Evolutionary conservation across 768 basidiomycete species (phyloP).

Genomic region (Amanita fuliginea): DNA sequence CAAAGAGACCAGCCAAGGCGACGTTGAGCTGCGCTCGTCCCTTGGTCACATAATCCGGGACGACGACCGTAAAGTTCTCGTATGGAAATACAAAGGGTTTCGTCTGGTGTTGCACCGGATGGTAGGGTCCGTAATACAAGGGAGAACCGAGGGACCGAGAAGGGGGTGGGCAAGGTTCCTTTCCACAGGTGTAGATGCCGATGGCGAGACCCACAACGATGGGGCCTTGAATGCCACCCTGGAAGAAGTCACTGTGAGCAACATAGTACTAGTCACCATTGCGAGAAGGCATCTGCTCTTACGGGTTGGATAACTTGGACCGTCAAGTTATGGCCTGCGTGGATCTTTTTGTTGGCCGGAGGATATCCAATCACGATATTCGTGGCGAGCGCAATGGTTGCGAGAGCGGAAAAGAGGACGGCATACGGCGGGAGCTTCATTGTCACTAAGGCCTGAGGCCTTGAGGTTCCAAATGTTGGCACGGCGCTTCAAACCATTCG

Average conservation of each 20-base stretch:
- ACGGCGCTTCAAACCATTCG: too few species aligned
- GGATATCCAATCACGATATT: neutral
- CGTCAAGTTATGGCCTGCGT: neutral
- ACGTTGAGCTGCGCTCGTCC: neutral
- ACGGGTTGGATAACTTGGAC: conserved; percentile 1
- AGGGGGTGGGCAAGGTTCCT: neutral
- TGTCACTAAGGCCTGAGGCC: neutral
- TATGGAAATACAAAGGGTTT: neutral
- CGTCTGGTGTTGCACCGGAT: neutral
- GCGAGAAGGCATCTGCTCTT: neutral
- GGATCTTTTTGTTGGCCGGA: neutral
- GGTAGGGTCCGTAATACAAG: neutral
- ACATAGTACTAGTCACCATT: too few species aligned
- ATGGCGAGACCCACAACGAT: neutral
- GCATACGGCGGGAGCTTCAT: neutral
- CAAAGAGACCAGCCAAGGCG: neutral
- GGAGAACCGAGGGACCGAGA: neutral
- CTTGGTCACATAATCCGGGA: neutral
- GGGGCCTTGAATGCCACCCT: neutral
- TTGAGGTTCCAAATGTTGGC: neutral
- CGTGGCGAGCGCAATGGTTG: neutral
- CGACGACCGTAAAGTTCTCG: neutral
- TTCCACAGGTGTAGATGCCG: neutral
- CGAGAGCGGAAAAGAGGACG: neutral
- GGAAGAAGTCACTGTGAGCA: too few species aligned